A percentile compares a stretch with the other conserved stretches of the same genome.
Evolutionary conservation across 164 flowering plant genomes (phyloP).

Genomic region (Liriodendron chinense): DNA sequence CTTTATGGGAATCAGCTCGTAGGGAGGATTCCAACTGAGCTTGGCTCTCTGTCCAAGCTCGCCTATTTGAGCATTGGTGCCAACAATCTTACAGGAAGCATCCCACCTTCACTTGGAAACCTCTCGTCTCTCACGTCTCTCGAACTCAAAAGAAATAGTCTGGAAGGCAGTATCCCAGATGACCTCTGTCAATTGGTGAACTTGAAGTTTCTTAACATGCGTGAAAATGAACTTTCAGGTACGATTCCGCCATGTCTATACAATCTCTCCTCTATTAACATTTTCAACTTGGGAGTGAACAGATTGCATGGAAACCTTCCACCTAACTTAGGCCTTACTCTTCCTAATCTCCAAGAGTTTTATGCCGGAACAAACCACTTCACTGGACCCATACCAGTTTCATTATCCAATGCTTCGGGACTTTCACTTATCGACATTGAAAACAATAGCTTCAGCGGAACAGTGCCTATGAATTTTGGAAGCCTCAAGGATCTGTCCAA

Average conservation of each 20-base stretch:
- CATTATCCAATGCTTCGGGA: conserved; percentile 29
- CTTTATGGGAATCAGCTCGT: conserved; percentile 9
- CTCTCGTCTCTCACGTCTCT: conserved; percentile 1
- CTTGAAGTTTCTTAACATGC: background rate
- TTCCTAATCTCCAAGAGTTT: conserved; percentile 4
- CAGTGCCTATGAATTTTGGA: conserved; percentile 11
- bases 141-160: background rate
- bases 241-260: background rate
- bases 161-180: background rate
- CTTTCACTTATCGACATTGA: conserved; percentile 16
- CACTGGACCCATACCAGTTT: conserved; percentile 25
- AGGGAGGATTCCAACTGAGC: background rate
- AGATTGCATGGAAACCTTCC: background rate
- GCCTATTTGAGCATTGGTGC: background rate
- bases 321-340: background rate
- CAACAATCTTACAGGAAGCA: conserved; percentile 16
- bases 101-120: conserved; percentile 27
- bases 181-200: background rate
- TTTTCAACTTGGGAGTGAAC: background rate
- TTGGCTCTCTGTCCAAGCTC: background rate
- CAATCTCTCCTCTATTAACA: background rate
- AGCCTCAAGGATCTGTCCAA: conserved; percentile 5
- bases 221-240: background rate
- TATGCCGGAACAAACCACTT: conserved; percentile 14
- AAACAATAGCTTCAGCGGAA: conserved; percentile 22